These are phyloP conservation scores for Purshia tridentata DNA, from an alignment of 306 rosid genomes.

Conservation along the genomic window DNA sequence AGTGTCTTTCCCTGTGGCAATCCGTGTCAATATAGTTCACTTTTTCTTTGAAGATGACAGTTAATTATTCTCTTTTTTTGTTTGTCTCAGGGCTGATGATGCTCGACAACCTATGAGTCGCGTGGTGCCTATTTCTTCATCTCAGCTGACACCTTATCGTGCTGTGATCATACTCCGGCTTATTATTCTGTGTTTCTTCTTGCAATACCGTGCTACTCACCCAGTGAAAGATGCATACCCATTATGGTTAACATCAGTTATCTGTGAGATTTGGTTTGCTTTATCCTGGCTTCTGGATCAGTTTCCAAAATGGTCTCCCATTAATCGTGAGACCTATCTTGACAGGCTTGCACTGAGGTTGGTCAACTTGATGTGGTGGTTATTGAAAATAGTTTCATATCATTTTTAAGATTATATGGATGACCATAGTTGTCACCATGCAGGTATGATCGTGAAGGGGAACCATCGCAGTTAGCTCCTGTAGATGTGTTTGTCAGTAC, in stretches of 20 bases:
- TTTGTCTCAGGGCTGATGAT: constrained; percentile 82
- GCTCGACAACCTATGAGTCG: constrained; percentile 96
- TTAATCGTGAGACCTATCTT: constrained; percentile 93
- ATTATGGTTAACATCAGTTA: constrained; percentile 88
- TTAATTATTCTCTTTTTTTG: constrained; percentile 12
- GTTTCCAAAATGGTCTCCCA: constrained; percentile 95
- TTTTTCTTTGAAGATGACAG: neutral
- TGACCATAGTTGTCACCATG: constrained; percentile 31
- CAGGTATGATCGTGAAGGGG: constrained; percentile 97
- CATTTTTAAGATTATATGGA: constrained; percentile 9
- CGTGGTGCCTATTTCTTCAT: constrained; percentile 79
- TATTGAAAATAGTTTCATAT: neutral
- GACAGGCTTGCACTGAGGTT: constrained; percentile 90
- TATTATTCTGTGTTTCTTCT: constrained; percentile 88
- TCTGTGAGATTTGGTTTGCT: constrained; percentile 99
- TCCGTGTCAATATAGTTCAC: neutral
- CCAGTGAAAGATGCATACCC: constrained; percentile 95
- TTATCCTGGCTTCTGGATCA: constrained; percentile 97
- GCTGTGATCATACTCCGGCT: constrained; percentile 86
- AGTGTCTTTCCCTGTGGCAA: neutral
- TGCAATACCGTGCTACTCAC: constrained; percentile 95
- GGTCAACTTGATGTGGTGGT: constrained; percentile 17
- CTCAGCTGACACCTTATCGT: constrained; percentile 92
- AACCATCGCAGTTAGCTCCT: constrained; percentile 91
- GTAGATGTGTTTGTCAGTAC: constrained; percentile 95